Evolutionary conservation across 1,284 basidiomycete species (phyloP), one percentile per base, ranked within the genome.

Genomic region (Trametes hirsuta): DNA sequence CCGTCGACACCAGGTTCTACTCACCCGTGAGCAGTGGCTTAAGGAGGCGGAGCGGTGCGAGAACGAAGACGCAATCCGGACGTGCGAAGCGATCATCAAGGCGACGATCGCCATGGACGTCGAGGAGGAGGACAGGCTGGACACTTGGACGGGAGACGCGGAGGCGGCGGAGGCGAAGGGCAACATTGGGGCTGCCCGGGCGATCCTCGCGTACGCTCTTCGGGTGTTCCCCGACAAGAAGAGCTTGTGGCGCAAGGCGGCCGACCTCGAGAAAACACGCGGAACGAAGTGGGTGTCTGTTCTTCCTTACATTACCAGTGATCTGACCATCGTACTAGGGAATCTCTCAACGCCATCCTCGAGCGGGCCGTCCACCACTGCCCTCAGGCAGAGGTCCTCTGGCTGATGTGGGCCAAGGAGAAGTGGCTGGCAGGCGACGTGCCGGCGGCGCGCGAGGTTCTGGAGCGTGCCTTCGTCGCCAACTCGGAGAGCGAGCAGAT

Each of bases 401-500:
- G 97, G 97, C 84, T 99, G 47, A 96, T 97, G 93, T 88, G 91
- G 56, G 97, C 97, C 3, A 96, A 97, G 75, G 95, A 98, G 77
- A 93, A 93, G 71, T 97, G 95, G 94, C 72, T 93, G 10, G 85
- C 86, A 9, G 92, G 93, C 8, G 94, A 99, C 70, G 90, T 98
- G 10, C 84, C 88, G 1, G 91, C 88, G 12, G 94, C 97, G 0
- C 88, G 96, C 49, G 85, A 88, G 62, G 90, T 97, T 14, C 85
- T 99, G 14, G 93, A 90, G 62, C 85, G 86, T 45, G 95, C 97
- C 0, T 98, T 98, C 80, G 87, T 93, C 62, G 93, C 94, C 48
- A 99, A 98, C 72, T 92, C 95, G 15, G 95, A 98, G 72, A 97
- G 93, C 71, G 97, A 99, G 75, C 88, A 91, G 62, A 98, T 99